These are phyloP conservation scores for Blechomonas ayalai DNA, from an alignment of 208 protist species.

Conservation along the genomic window DNA sequence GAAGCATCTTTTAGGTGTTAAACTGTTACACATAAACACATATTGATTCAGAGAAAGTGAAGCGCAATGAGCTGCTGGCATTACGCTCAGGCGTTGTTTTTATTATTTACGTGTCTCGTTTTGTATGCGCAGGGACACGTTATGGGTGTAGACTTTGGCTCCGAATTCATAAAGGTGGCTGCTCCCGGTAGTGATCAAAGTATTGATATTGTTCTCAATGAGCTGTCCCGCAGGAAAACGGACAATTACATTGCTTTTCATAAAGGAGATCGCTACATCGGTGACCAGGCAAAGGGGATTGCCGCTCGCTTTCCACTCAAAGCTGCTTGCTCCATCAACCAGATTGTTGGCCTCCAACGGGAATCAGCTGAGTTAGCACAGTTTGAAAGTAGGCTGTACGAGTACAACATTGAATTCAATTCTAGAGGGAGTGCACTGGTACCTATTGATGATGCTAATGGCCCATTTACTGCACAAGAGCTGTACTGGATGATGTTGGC, in stretches of 20 bases:
- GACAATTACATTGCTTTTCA: conserved; percentile 87
- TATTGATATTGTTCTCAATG: conserved; percentile 93
- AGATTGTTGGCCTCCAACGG: conserved; percentile 47
- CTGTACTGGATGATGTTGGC: conserved; percentile 82
- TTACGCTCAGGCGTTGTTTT: too few species aligned
- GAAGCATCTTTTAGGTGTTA: too few species aligned
- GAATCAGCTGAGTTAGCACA: conserved; percentile 14
- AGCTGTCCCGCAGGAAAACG: conserved; percentile 91
- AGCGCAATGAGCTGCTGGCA: too few species aligned
- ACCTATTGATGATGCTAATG: conserved; percentile 33
- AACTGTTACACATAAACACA: too few species aligned
- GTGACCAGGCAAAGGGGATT: conserved; percentile 74
- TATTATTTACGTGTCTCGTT: too few species aligned
- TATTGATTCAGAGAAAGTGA: too few species aligned
- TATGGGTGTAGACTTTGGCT: conserved; percentile 87
- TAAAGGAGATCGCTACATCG: conserved; percentile 86
- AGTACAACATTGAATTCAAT: conserved; percentile 42
- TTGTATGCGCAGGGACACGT: conserved; percentile 25
- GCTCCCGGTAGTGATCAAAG: conserved; percentile 49
- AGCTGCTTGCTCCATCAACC: conserved; percentile 56
- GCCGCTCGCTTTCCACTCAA: conserved; percentile 84
- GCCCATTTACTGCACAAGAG: conserved; percentile 76
- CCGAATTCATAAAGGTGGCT: conserved; percentile 74
- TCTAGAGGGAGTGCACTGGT: conserved; percentile 36
- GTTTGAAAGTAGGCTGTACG: conserved; percentile 27